Conservation (phyloP, 306 rosid species). For the Mimosa bimucronata region DNA sequence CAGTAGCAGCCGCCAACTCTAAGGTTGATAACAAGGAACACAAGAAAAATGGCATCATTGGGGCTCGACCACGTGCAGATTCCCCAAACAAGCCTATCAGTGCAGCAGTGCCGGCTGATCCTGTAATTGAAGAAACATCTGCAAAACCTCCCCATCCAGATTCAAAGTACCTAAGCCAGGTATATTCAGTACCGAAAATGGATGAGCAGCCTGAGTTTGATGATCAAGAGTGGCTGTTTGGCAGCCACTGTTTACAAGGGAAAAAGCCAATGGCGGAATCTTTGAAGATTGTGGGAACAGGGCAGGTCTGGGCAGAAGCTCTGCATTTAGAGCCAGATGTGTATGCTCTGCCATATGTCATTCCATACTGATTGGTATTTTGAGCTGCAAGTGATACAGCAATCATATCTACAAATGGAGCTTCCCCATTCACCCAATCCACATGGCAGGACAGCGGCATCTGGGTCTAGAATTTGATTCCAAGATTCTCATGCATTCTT, state of each 20-base stretch:
- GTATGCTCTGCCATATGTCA: constrained; percentile 75
- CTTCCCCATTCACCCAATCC: constrained; percentile 21
- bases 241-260: constrained; percentile 42
- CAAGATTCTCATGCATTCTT: constrained; percentile 41
- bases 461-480: constrained; percentile 37
- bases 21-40: constrained; percentile 55
- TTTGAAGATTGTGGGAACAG: constrained; percentile 46
- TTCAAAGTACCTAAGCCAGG: constrained; percentile 56
- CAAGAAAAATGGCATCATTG: constrained; percentile 63
- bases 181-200: constrained; percentile 63
- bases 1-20: constrained; percentile 43
- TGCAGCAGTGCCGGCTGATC: constrained; percentile 46
- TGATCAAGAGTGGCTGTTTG: constrained; percentile 69
- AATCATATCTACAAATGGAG: constrained; percentile 31
- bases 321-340: constrained; percentile 64
- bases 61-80: constrained; percentile 44
- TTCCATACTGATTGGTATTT: constrained; percentile 64
- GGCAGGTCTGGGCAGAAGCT: constrained; percentile 76
- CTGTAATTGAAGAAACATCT: constrained; percentile 33
- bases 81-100: constrained; percentile 43
- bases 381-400: constrained; percentile 33
- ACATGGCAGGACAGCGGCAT: constrained; percentile 35
- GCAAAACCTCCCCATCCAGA: constrained; percentile 72
- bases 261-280: constrained; percentile 48
- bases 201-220: constrained; percentile 54